Percentiles rank a stretch among this genome's conserved stretches.
phyloP scores from a whole-genome alignment of 805 yeast genomes.

The Saturnispora saitoi region DNA sequence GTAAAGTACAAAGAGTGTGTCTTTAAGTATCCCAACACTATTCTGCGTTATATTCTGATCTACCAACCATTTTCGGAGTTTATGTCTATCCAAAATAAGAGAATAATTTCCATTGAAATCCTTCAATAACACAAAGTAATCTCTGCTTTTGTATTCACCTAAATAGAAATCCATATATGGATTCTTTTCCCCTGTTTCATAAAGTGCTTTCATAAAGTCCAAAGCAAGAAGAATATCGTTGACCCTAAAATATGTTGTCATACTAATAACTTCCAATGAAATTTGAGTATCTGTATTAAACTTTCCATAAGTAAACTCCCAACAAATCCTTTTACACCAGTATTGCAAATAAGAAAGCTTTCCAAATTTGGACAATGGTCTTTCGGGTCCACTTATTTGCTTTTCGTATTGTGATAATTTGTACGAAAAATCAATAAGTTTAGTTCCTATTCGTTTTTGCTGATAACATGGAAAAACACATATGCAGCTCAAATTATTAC shows the following conservation, averaged over 20 bases:
- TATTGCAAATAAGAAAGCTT: constrained; percentile 58
- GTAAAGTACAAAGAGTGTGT: neutral
- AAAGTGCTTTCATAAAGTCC: constrained; percentile 43
- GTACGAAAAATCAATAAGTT: constrained; percentile 78
- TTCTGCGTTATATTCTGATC: constrained; percentile 12
- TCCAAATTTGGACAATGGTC: constrained; percentile 82
- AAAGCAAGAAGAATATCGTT: constrained; percentile 55
- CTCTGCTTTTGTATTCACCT: constrained; percentile 12
- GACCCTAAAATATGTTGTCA: constrained; percentile 52
- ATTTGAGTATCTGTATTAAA: constrained; percentile 26
- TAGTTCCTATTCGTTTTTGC: constrained; percentile 63
- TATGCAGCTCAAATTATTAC: constrained; percentile 85
- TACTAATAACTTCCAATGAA: constrained; percentile 42
- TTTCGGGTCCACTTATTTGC: constrained; percentile 78
- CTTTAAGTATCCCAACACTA: neutral
- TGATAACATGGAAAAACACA: constrained; percentile 91
- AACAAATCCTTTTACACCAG: constrained; percentile 57
- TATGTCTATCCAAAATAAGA: constrained; percentile 19
- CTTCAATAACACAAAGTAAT: constrained; percentile 17
- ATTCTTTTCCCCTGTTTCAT: constrained; percentile 21
- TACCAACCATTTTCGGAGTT: constrained; percentile 24
- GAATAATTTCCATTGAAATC: constrained; percentile 17
- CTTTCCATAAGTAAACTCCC: constrained; percentile 35
- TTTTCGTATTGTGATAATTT: constrained; percentile 59
- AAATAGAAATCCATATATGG: constrained; percentile 25